phyloP scores from a whole-genome alignment of 2,329 filamentous ascomycete species.

The Clonostachys solani region DNA sequence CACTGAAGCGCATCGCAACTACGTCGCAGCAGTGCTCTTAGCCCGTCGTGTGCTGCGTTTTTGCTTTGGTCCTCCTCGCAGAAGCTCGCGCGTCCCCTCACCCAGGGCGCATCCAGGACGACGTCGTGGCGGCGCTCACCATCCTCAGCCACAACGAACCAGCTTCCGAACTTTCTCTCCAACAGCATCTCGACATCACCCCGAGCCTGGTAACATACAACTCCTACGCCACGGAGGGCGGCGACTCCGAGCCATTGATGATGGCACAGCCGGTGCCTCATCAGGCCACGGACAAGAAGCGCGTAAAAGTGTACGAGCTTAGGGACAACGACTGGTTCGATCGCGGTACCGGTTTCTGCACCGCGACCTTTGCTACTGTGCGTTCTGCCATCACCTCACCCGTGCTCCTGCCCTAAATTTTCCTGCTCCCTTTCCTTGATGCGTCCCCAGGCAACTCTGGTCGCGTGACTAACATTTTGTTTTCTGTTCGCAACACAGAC shows the following conservation, averaged over 20 bases:
- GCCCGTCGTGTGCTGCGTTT: neutral
- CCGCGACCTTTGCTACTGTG: constrained; percentile 40
- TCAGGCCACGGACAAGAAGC: constrained; percentile 62
- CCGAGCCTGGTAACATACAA: constrained; percentile 47
- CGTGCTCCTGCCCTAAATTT: neutral
- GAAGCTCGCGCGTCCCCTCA: neutral
- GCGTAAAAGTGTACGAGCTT: constrained; percentile 98
- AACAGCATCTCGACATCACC: constrained; percentile 55
- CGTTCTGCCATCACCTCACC: constrained; percentile 3
- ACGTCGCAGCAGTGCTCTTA: too few relatives aligned
- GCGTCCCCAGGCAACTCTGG: neutral
- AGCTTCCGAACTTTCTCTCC: constrained; percentile 49
- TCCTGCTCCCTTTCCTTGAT: neutral
- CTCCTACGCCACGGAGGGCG: constrained; percentile 40
- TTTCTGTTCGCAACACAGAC: constrained; percentile 28
- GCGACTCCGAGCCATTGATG: constrained; percentile 58
- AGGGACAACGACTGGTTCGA: constrained; percentile 99
- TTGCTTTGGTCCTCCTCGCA: neutral
- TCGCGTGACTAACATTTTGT: constrained; percentile 8
- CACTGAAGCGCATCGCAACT: neutral
- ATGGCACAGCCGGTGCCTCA: constrained; percentile 70
- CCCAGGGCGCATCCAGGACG: constrained; percentile 8
- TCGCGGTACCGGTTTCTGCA: constrained; percentile 93
- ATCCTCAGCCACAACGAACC: constrained; percentile 45
- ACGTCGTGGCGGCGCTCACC: constrained; percentile 53